These are phyloP conservation scores for Fomitopsis serialis DNA, from an alignment of 768 basidiomycete species.

Conservation along the genomic window DNA sequence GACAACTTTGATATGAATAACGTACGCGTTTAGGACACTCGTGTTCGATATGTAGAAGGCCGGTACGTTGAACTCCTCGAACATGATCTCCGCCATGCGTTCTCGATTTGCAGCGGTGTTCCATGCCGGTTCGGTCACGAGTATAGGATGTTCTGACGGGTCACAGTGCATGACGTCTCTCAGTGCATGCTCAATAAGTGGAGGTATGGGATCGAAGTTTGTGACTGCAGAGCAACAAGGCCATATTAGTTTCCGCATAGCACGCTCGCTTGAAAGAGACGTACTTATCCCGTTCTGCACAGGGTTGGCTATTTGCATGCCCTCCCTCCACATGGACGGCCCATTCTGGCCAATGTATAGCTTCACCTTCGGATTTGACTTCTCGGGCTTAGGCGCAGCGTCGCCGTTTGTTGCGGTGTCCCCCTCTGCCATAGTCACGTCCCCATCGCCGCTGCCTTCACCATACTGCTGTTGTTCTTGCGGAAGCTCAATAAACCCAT, in stretches of 20 bases:
- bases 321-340: conserved; percentile 84
- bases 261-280: conserved; percentile 17
- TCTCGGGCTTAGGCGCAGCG: conserved; percentile 30
- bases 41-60: conserved; percentile 97
- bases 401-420: conserved; percentile 27
- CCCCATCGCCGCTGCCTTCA: conserved; percentile 36
- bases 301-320: conserved; percentile 84
- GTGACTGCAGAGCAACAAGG: conserved; percentile 39
- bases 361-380: conserved; percentile 37
- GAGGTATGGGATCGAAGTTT: conserved; percentile 72
- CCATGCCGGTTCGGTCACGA: conserved; percentile 96
- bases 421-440: conserved; percentile 53
- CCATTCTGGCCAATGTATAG: conserved; percentile 84
- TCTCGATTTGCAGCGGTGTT: conserved; percentile 91
- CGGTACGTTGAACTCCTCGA: conserved; percentile 91
- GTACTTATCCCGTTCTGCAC: conserved; percentile 80
- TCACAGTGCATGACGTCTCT: conserved; percentile 72
- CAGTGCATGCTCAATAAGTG: conserved; percentile 71
- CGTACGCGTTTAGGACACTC: conserved; percentile 86
- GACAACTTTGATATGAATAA: background rate
- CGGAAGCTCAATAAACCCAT: conserved; percentile 56
- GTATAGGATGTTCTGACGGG: conserved; percentile 82
- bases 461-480: background rate
- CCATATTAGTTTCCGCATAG: background rate
- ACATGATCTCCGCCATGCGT: conserved; percentile 95